Base-by-base conservation (phyloP, 73 alveolate species). In the Paraurostyla sp. region DNA sequence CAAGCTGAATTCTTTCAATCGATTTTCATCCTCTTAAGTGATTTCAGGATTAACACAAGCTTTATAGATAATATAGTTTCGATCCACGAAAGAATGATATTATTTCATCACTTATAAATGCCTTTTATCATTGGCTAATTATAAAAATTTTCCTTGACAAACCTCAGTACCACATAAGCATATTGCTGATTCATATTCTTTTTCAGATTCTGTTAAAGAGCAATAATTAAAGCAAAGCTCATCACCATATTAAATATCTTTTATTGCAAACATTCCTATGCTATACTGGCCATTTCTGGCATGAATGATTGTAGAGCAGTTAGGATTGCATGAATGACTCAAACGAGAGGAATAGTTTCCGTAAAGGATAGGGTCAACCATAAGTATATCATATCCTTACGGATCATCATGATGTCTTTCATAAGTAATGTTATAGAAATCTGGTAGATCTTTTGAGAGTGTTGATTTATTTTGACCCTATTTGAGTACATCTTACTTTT, bases 261-360 rank as follows among this genome's bases (percentile, higher is more conserved):
- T 97, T 81, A 96, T 93, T 11, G 99, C 99, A 90, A 92, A 98
- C 99, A 98, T 98, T 32, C 99, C 99, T 32, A 97, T 97, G 18
- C 95, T 94, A 90, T 98, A 98, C 68, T 88, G 86, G 41, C 99
- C 99, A 62, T 98, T 89, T 29, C 97, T 93, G 0, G 97, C 98
- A 81, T 91, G 97, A 63, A 96, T 94, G 45, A 97, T 99, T 1
- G 99, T 97, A 38, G 98, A 97, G 84, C 99, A 98, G 92, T 98
- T 98, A 4, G 99, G 99, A 4, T 86, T 88, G 89, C 99, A 98
- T 2, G 98, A 91, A 80, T 98, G 99, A 49, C 98, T 94, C 92
- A 98, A 88, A 86, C 99, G 86, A 18, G 97, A 83, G 29, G 99
- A 97, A 83, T 91, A 98, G 76, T 94, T 96, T 0, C 99, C 99